Evolutionary conservation across 345 rosid genomes (phyloP), one percentile per base, ranked within the genome.

Genomic region (Camelina neglecta): DNA sequence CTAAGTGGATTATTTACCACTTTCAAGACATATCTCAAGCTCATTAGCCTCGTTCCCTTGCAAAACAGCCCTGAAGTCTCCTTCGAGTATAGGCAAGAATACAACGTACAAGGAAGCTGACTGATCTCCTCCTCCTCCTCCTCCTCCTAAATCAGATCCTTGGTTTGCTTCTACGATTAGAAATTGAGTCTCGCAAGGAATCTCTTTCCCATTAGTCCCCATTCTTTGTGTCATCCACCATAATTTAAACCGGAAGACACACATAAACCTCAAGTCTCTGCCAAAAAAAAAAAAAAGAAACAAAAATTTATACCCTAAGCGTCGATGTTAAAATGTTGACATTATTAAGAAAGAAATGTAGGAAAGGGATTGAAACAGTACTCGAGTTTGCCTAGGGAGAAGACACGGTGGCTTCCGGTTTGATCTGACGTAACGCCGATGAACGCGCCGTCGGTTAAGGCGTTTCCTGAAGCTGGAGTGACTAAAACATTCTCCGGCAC

Each of bases 191-290:
- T 90, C 96, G 62, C 79, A 56, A 1, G 89, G 89, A 33, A 88
- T 73, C 62, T 87, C 87, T 13, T 79, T 58, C 0, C 84, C 88
- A 2, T 81, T 81, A 75, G 66, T 74, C 45, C 90, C 92, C 12
- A 82, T 80, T 2, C 85, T 73, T 4, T 90, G 96, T 26, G 82
- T 85, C 96, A 88, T 88, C 89, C 92, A 90, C 96, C 92, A 86
- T 69, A 89, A 71, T 65, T 86, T 88, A 66, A 60, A 36, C 53
- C 89, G 83, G 61, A 84, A 90, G 18, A 86, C 88, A 73, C 77
- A 72, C 80, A 86, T 31, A 72, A 87, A 85, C 85, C 75, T 78
- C 80, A 53, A 80, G 41, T 73, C 65, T 83, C 90, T 82, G 88
- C 64, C 65, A 36, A n/a, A 31, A 36, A 24, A 24, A 24, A 16